These are phyloP conservation scores for Trichoderma pleuroti DNA, from an alignment of 2,329 filamentous ascomycete genomes.

Conservation along the genomic window DNA sequence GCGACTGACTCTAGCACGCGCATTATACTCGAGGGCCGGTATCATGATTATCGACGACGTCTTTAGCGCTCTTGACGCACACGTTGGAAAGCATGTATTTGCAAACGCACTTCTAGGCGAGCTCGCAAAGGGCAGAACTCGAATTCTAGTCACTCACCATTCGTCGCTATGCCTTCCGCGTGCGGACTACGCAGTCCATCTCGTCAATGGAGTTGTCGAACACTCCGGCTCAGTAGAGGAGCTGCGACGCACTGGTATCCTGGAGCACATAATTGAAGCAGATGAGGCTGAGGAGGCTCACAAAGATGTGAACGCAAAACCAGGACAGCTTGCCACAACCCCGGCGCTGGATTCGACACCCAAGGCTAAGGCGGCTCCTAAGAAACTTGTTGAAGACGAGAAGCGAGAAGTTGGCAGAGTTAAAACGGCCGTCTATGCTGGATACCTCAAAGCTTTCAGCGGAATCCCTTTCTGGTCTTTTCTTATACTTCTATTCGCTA, in stretches of 20 bases:
- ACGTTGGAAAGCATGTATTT: slow-evolving; percentile 7
- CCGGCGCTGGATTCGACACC: background rate
- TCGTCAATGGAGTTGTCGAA: background rate
- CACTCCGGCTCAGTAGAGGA: slow-evolving; percentile 9
- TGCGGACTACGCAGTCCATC: slow-evolving; percentile 32
- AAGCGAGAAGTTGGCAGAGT: slow-evolving; percentile 8
- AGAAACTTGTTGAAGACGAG: slow-evolving; percentile 13
- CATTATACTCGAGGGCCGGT: slow-evolving; percentile 24
- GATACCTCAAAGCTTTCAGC: slow-evolving; percentile 6
- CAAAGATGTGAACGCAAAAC: background rate
- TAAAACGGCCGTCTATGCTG: slow-evolving; percentile 5
- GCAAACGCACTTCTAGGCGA: background rate
- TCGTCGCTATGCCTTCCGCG: background rate
- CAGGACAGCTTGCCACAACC: background rate
- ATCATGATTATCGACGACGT: slow-evolving; percentile 59
- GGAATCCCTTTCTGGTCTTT: background rate
- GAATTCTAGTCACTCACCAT: slow-evolving; percentile 21
- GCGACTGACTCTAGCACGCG: slow-evolving; percentile 23
- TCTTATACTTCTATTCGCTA: background rate
- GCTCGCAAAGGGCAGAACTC: slow-evolving; percentile 14
- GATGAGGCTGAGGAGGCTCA: slow-evolving; percentile 4
- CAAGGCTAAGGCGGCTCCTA: background rate
- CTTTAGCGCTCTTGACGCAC: slow-evolving; percentile 10
- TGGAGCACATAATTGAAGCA: slow-evolving; percentile 5
- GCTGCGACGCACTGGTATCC: background rate